phyloP scores from a whole-genome alignment of 331 rosid species.

The Quercus tomentella region DNA sequence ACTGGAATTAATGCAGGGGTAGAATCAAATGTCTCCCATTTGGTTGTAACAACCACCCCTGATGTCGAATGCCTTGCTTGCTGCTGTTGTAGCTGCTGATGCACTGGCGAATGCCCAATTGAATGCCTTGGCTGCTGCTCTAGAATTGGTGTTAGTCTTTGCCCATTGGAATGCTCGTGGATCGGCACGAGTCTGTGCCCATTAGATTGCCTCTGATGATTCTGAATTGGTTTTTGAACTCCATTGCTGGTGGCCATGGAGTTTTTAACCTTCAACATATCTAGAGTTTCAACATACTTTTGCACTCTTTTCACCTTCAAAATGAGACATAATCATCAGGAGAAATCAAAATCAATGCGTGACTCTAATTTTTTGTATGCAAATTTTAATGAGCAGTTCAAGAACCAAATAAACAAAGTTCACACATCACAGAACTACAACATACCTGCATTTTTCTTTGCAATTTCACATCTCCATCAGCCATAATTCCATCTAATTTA shows the following conservation, averaged over 20 bases:
- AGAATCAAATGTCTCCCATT: constrained; percentile 89
- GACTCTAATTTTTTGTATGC: background rate
- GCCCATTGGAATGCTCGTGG: constrained; percentile 47
- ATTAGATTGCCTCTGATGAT: constrained; percentile 45
- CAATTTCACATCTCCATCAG: constrained; percentile 88
- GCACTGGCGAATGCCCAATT: constrained; percentile 17
- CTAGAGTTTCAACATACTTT: constrained; percentile 86
- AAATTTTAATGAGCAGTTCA: background rate
- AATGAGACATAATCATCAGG: constrained; percentile 8
- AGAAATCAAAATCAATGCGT: background rate
- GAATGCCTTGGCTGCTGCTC: constrained; percentile 36
- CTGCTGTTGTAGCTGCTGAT: constrained; percentile 22
- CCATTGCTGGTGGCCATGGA: constrained; percentile 40
- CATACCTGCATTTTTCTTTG: constrained; percentile 97
- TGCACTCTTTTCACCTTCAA: constrained; percentile 92
- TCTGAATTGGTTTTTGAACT: constrained; percentile 28
- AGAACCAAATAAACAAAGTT: background rate
- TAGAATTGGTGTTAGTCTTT: constrained; percentile 28
- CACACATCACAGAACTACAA: background rate
- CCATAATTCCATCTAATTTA: constrained; percentile 71
- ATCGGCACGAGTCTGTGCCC: constrained; percentile 33
- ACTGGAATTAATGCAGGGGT: constrained; percentile 39
- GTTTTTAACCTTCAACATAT: constrained; percentile 71
- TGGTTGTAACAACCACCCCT: constrained; percentile 76
- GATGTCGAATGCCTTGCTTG: constrained; percentile 40